phyloP scores from a whole-genome alignment of 2,329 filamentous ascomycete genomes.

The Diplodia seriata region DNA sequence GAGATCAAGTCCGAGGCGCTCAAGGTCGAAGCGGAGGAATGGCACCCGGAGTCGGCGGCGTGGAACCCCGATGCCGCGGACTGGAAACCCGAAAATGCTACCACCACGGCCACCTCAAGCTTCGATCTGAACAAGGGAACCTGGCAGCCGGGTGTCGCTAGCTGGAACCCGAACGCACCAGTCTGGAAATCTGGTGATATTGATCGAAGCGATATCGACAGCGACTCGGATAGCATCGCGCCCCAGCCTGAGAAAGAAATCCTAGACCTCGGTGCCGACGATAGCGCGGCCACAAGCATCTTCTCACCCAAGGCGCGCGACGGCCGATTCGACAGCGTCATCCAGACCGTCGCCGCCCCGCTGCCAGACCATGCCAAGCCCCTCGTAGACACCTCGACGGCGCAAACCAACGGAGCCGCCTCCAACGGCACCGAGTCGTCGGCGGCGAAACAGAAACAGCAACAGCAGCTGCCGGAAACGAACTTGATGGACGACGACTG shows the following conservation, averaged over 20 bases:
- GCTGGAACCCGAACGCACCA: neutral
- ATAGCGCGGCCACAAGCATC: conserved; percentile 1
- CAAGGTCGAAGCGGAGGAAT: neutral
- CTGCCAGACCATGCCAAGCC: neutral
- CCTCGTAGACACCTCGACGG: neutral
- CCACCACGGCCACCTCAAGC: neutral
- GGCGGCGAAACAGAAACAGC: neutral
- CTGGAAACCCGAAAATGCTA: neutral
- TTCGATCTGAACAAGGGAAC: neutral
- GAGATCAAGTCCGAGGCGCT: neutral
- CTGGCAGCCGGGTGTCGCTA: neutral
- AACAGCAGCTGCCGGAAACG: neutral
- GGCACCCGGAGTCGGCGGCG: conserved; percentile 17
- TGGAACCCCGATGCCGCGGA: conserved; percentile 9
- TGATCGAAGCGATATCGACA: conserved; percentile 7
- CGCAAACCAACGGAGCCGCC: neutral
- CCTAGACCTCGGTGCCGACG: conserved; percentile 14
- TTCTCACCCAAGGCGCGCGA: conserved; percentile 6
- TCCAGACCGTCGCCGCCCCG: neutral
- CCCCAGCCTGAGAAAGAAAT: conserved; percentile 21
- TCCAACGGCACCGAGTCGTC: neutral
- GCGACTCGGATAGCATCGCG: conserved; percentile 8
- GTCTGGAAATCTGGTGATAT: neutral
- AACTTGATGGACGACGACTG: conserved; percentile 26
- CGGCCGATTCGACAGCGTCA: conserved; percentile 8